A percentile compares a stretch with the other conserved stretches of the same genome.
Evolutionary conservation across 768 basidiomycete genomes (phyloP).

Genomic region (Cubamyces lactineus): DNA sequence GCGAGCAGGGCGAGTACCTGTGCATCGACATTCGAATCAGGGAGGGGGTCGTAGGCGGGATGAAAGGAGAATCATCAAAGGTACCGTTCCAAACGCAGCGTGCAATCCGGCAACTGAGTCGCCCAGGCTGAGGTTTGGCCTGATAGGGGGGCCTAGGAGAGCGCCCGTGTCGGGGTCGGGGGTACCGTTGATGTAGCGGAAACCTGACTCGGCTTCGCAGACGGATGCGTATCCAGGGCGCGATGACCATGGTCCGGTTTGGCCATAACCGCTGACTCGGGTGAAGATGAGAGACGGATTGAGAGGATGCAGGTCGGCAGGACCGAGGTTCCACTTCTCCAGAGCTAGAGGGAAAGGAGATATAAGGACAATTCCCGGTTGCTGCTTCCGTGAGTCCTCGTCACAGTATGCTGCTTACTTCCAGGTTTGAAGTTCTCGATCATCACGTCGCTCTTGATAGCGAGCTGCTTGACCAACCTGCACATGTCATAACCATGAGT

Average conservation of each 20-base stretch:
- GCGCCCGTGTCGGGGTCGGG: slow-evolving; percentile 55
- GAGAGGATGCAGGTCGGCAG: slow-evolving; percentile 59
- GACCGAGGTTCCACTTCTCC: slow-evolving; percentile 71
- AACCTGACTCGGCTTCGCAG: slow-evolving; percentile 76
- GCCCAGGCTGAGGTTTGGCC: slow-evolving; percentile 74
- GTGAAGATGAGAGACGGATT: slow-evolving; percentile 92
- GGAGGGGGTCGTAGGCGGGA: no score
- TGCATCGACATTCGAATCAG: not conserved
- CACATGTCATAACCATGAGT: not conserved
- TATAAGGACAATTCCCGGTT: not conserved
- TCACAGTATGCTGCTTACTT: slow-evolving; percentile 45
- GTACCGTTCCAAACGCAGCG: slow-evolving; percentile 73
- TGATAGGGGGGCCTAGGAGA: slow-evolving; percentile 62
- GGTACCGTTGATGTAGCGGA: slow-evolving; percentile 72
- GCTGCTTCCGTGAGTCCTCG: not conserved
- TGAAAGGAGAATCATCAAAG: slow-evolving; percentile 22
- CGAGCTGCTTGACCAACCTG: slow-evolving; percentile 64
- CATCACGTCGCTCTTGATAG: slow-evolving; percentile 65
- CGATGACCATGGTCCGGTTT: slow-evolving; percentile 73
- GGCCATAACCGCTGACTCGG: slow-evolving; percentile 78
- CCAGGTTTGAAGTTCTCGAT: slow-evolving; percentile 78
- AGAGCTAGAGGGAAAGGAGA: slow-evolving; percentile 46
- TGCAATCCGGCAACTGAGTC: slow-evolving; percentile 74
- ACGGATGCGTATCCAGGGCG: slow-evolving; percentile 76
- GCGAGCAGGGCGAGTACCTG: slow-evolving; percentile 66